phyloP scores from a whole-genome alignment of 73 alveolate genomes.

The Tetrahymena thermophila region DNA sequence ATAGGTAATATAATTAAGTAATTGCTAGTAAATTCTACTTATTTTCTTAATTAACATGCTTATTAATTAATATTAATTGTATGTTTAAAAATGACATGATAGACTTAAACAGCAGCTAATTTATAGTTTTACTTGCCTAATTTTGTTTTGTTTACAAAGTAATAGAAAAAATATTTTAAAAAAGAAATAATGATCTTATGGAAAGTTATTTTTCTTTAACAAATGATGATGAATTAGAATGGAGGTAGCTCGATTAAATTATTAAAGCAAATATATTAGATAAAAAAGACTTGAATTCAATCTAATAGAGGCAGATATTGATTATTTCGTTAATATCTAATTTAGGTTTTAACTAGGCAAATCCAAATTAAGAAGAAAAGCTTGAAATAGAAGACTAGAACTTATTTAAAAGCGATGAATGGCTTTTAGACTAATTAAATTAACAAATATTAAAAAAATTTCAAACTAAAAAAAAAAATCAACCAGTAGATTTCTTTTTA shows the following conservation, averaged over 20 bases:
- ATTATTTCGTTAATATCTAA: not conserved
- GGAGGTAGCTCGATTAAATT: not conserved
- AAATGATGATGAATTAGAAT: not conserved
- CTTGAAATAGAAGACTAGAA: not conserved
- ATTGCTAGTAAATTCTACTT: not conserved
- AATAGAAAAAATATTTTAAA: too few relatives aligned
- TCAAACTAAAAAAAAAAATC: not conserved
- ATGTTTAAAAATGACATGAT: not conserved
- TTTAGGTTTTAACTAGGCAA: not conserved
- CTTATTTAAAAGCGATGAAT: not conserved
- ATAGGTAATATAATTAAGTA: not conserved
- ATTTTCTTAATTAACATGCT: not conserved
- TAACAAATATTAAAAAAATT: not conserved
- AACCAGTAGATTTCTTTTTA: not conserved
- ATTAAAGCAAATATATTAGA: not conserved
- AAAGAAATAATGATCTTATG: not conserved
- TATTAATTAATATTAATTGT: too few relatives aligned
- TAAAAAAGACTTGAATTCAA: not conserved
- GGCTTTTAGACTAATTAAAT: not conserved
- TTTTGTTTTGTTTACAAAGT: not conserved
- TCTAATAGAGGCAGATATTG: not conserved
- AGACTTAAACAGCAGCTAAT: not conserved
- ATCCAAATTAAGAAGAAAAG: not conserved
- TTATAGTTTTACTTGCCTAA: not conserved
- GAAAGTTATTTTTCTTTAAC: not conserved